Evolutionary conservation across 2,329 filamentous ascomycete species (phyloP).

Genomic region (Trichophyton simii): DNA sequence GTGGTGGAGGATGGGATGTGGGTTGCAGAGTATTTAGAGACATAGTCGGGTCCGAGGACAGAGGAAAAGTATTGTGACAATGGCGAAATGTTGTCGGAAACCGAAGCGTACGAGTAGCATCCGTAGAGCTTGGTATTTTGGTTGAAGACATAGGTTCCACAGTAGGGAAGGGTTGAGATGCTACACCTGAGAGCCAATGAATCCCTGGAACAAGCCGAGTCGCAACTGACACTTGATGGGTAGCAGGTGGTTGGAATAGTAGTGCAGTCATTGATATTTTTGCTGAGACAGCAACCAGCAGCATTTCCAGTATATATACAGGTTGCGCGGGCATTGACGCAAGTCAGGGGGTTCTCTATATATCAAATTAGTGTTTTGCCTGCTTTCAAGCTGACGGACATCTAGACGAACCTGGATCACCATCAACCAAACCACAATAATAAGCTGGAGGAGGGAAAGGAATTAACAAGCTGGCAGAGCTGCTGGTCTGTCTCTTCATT

Average conservation of each 20-base stretch:
- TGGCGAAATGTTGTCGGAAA: constrained; percentile 9
- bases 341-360: constrained; percentile 13
- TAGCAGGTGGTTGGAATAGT: constrained; percentile 12
- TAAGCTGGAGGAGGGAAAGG: constrained; percentile 13
- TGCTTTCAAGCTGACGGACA: background rate
- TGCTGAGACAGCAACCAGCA: constrained; percentile 14
- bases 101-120: constrained; percentile 10
- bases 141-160: constrained; percentile 13
- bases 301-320: constrained; percentile 12
- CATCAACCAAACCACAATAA: constrained; percentile 14
- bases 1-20: background rate
- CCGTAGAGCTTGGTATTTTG: constrained; percentile 9
- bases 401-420: constrained; percentile 13
- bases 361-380: background rate
- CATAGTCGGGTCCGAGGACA: constrained; percentile 12
- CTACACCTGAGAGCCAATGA: constrained; percentile 8
- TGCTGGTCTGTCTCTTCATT: constrained; percentile 1
- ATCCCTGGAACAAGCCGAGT: constrained; percentile 8
- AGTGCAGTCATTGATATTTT: constrained; percentile 11
- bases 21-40: background rate
- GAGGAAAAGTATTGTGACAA: constrained; percentile 14
- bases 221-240: constrained; percentile 10
- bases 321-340: constrained; percentile 12
- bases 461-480: background rate
- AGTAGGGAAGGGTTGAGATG: constrained; percentile 12